Evolutionary conservation across 352 stramenopile species (phyloP), one percentile per base, ranked within the genome.

Genomic region (Elongisporangium prolatum): DNA sequence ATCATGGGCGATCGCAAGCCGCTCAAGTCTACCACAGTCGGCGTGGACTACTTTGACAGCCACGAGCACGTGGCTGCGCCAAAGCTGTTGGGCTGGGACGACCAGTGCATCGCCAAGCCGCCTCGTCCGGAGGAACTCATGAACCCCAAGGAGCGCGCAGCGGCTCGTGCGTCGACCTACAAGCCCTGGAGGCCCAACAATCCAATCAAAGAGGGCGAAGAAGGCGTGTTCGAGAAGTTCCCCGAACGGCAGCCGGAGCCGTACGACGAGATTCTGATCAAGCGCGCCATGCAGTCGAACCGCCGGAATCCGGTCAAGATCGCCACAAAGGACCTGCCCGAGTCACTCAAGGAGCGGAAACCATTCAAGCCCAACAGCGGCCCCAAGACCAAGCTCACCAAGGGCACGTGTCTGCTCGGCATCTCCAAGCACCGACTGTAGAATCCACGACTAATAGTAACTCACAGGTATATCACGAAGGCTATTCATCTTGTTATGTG

Each of bases 341-440:
- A 80, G 4, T 59, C 75, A 7, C 48, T 93, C 25, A 81, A 82
- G 28, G 83, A 93, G 51, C 83, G 80, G 18, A 93, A 87, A 60
- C 63, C 67, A 2, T 93, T 93, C 57, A 82, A 81, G 24, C 77
- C 83, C 6, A 74, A 68, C 40, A 88, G 57, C 56, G 71, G 66
- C 9, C 80, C 83, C 2, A 93, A 91, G 59, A 82, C 71, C 51
- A 93, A 93, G 60, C 80, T 93, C 49, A 91, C 80, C 11, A 74
- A 70, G 24, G 66, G 80, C 61, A 90, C 79, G 54, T 89, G 80
- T 67, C 70, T 93, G 13, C 22, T 90, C 18, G 83, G 83, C 10
- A 90, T 92, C 67, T 78, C 79, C 52, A 91, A 93, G 59, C 78
- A 93, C 68, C 77, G 83, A 48, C 50, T 91, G 44, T 92, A 83